Evolutionary conservation across 306 rosid genomes (phyloP), one percentile per base, ranked within the genome.

Genomic region (Prunus dulcis): DNA sequence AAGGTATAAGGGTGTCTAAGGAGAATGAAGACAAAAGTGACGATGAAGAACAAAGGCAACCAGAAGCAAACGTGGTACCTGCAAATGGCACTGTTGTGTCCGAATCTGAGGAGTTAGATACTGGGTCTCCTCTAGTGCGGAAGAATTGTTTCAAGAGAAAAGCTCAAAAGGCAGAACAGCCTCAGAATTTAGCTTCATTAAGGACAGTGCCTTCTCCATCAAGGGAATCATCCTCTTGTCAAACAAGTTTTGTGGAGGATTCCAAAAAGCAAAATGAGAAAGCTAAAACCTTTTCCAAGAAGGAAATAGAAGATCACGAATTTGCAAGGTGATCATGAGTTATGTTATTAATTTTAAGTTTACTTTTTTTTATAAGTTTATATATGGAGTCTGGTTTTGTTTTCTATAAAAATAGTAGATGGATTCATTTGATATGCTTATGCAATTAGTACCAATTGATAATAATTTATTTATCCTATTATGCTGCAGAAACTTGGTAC

Each of bases 91-190:
- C 76, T 76, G 80, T 82, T 28, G 66, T 65, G n/a, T 66, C 87
- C 46, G 90, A 79, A 78, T 77, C 82, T 64, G 69, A 69, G 22
- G 84, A 78, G 80, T 74, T 79, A 3, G 78, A 74, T 65, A 63
- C 55, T 1, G 78, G 74, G 11, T 27, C 67, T 38, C 41, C 56
- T 6, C 4, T 41, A 0, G 74, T 62, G 73, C 72, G 50, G 68
- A 69, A 25, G 53, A 74, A 57, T 76, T 83, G 81, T 73, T 47
- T 81, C 75, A 87, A 82, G 75, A 63, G 12, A 56, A 84, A 41
- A 76, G 87, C 83, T 63, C 80, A 57, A 27, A 80, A 61, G 74
- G 60, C 9, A 67, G 10, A 13, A 45, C 23, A 47, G 72, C 27
- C 23, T 34, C 50, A 22, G 5, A 28, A 6, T 72, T 66, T 19